A percentile compares a stretch with the other conserved stretches of the same genome.
Evolutionary conservation across 306 rosid species (phyloP).

Genomic region (Malus domestica): DNA sequence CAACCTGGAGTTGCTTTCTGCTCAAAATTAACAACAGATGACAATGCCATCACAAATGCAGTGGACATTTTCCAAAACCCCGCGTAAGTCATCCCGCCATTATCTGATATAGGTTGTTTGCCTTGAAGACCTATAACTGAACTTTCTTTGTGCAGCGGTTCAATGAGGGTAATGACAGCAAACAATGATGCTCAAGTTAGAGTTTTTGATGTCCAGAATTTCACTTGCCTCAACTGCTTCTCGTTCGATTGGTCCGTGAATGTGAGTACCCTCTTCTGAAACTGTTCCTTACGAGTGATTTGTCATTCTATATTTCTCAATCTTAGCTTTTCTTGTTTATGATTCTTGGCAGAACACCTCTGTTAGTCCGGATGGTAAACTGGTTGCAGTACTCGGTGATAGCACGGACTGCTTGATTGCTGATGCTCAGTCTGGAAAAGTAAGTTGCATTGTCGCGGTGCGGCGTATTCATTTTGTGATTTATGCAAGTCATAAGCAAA

Average conservation of each 20-base stretch:
- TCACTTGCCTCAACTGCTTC: constrained; percentile 57
- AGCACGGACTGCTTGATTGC: constrained; percentile 68
- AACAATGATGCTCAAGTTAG: constrained; percentile 87
- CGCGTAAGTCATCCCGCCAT: constrained; percentile 30
- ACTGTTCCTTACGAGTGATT: background rate
- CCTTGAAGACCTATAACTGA: constrained; percentile 8
- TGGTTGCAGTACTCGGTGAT: constrained; percentile 83
- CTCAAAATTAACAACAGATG: constrained; percentile 65
- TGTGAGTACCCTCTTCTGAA: constrained; percentile 45
- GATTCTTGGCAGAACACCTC: constrained; percentile 51
- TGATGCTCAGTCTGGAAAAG: constrained; percentile 73
- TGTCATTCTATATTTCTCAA: background rate
- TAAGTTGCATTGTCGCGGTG: background rate
- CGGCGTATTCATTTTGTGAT: background rate
- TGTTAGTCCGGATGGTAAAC: constrained; percentile 77
- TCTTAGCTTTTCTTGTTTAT: background rate
- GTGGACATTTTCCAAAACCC: constrained; percentile 64
- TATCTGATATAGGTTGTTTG: background rate
- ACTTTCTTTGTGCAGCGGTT: constrained; percentile 49
- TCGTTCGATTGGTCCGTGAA: constrained; percentile 87
- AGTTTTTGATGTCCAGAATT: constrained; percentile 53
- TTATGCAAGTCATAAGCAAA: background rate
- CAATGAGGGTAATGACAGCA: constrained; percentile 60
- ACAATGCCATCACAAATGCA: constrained; percentile 82
- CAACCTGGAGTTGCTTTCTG: constrained; percentile 73